A percentile compares a stretch with the other conserved stretches of the same genome.
Evolutionary conservation across 1,139 yeast species (phyloP).

Genomic region (Yamadazyma taylorii): DNA sequence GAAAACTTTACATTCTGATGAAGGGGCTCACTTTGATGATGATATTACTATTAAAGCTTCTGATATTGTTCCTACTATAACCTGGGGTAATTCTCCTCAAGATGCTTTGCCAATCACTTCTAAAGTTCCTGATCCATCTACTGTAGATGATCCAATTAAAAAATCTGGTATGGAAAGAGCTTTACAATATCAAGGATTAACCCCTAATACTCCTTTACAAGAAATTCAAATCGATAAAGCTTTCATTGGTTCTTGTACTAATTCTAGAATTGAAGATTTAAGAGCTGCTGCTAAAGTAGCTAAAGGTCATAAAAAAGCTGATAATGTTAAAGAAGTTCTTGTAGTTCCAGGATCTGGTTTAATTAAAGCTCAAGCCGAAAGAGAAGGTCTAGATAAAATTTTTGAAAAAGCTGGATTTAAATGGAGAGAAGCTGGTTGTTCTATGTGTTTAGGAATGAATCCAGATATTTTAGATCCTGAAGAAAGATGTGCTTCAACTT

Average conservation of each 20-base stretch:
- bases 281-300: conserved; percentile 94
- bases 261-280: conserved; percentile 95
- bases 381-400: conserved; percentile 89
- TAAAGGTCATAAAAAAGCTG: conserved; percentile 86
- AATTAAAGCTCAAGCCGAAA: conserved; percentile 89
- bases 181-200: conserved; percentile 85
- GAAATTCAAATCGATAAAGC: conserved; percentile 84
- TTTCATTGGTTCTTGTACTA: conserved; percentile 97
- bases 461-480: conserved; percentile 93
- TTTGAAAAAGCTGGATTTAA: conserved; percentile 91
- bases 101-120: conserved; percentile 96
- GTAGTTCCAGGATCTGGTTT: conserved; percentile 98
- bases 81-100: conserved; percentile 99
- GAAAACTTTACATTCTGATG: conserved; percentile 84
- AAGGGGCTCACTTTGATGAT: conserved; percentile 83
- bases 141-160: conserved; percentile 69
- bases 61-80: conserved; percentile 91
- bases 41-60: conserved; percentile 79
- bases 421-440: conserved; percentile 99
- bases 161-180: conserved; percentile 89
- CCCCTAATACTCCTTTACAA: conserved; percentile 75
- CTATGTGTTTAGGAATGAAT: conserved; percentile 99
- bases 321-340: conserved; percentile 74
- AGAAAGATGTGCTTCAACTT: conserved; percentile 98
- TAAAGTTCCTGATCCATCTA: conserved; percentile 83